Evolutionary conservation across 331 rosid genomes (phyloP), one percentile per base, ranked within the genome.

Genomic region (Saraca asoca): DNA sequence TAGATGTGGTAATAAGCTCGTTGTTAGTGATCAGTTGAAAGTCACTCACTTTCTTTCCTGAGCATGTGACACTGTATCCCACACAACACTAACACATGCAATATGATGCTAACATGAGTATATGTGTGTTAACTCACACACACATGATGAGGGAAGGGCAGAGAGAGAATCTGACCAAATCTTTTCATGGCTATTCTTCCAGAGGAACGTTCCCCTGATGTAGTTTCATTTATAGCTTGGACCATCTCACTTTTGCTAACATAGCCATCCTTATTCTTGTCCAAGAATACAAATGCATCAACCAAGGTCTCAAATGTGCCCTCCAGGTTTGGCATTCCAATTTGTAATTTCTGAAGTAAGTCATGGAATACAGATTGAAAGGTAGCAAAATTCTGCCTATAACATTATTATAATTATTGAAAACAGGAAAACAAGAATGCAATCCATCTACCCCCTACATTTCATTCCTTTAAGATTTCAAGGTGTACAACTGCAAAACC

Each of bases 211-310:
- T 81, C 98, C 58, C 98, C 98, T 4, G 95, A 69, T 5, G 87
- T 71, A 33, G 90, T 88, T 82, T 93, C 98, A 53, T 90, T 85
- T 58, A 93, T 87, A 57, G 98, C 90, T 62, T 79, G 64, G 13
- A 90, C 82, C 98, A 93, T 93, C 83, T 93, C 98, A 57, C 43
- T 84, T 87, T 78, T 93, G 88, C 98, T 93, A 58, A 90, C 96
- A 71, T 88, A 88, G 46, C 97, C 98, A 58, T 93, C 98, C 82
- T 71, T 90, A 52, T 93, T 93, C 82, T 86, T 90, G 83, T 93
- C 98, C 88, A 93, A 84, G 86, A 93, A 93, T 58, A 86, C 92
- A 48, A 93, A 93, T 19, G 97, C 79, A 70, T 93, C 88, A 15
- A 93, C 96, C 86, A 93, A 73, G 12, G 91, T 85, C 76, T 93